Evolutionary conservation across 2,329 filamentous ascomycete species (phyloP).

Genomic region (Curvularia spicifera): DNA sequence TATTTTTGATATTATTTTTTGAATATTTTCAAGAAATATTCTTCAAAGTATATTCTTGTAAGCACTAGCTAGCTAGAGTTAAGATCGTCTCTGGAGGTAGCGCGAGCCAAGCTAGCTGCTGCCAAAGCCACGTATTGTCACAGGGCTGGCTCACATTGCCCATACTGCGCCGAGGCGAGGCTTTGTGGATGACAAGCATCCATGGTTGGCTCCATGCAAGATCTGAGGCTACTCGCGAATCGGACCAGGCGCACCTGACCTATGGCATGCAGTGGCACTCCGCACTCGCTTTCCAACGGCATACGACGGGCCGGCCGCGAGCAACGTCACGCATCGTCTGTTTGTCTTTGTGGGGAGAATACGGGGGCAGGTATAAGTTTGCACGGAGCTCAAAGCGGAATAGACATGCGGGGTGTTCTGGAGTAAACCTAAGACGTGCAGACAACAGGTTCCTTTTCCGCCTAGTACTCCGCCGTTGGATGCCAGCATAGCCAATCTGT

Average conservation of each 20-base stretch:
- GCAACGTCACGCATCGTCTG: slow-evolving; percentile 16
- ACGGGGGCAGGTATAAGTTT: slow-evolving; percentile 16
- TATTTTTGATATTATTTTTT: no score
- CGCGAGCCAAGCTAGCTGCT: slow-evolving; percentile 2
- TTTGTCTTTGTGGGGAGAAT: slow-evolving; percentile 11
- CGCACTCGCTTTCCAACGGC: slow-evolving; percentile 41
- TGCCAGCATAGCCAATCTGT: slow-evolving; percentile 7
- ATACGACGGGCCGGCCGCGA: slow-evolving; percentile 32
- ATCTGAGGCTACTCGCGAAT: slow-evolving; percentile 22
- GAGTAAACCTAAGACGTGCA: slow-evolving; percentile 14
- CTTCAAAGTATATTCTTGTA: no score
- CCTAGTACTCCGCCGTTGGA: slow-evolving; percentile 6
- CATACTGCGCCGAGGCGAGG: no score
- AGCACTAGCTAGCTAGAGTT: no score
- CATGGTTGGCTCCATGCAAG: slow-evolving; percentile 31
- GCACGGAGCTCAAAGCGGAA: slow-evolving; percentile 6
- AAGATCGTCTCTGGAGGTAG: not conserved
- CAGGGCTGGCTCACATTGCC: not conserved
- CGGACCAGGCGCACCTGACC: slow-evolving; percentile 34
- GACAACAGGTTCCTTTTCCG: slow-evolving; percentile 7
- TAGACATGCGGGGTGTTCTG: slow-evolving; percentile 22
- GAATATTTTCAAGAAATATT: no score
- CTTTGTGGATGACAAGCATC: not conserved
- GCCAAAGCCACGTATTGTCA: slow-evolving; percentile 6
- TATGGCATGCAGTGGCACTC: slow-evolving; percentile 23